Evolutionary conservation across 148 eudicot species (phyloP).

Genomic region (Heliosperma pusillum): DNA sequence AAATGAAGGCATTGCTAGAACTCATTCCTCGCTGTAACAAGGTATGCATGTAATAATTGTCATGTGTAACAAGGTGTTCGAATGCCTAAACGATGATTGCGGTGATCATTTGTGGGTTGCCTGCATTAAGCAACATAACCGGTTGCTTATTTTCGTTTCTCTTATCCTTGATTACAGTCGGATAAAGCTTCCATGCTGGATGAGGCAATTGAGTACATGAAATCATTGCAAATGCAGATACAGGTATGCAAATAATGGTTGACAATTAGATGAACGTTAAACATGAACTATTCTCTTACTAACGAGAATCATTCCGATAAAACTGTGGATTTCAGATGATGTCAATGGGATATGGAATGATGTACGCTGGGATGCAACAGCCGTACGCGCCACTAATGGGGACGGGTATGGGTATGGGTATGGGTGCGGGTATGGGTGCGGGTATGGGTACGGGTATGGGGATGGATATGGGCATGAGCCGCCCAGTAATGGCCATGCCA

Average conservation of each 20-base stretch:
- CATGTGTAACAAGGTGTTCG: not conserved
- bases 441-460: constrained; percentile 26
- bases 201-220: constrained; percentile 79
- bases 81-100: not conserved
- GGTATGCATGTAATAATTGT: not conserved
- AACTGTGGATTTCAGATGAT: constrained; percentile 50
- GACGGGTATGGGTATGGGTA: constrained; percentile 28
- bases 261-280: too few species aligned
- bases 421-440: too few species aligned
- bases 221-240: constrained; percentile 69
- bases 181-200: constrained; percentile 92
- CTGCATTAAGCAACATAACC: too few species aligned
- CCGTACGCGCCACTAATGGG: constrained; percentile 30
- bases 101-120: not conserved
- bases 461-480: constrained; percentile 21
- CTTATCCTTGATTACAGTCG: constrained; percentile 35
- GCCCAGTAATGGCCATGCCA: constrained; percentile 38
- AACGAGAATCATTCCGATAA: too few species aligned
- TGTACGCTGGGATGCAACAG: constrained; percentile 76
- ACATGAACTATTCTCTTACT: too few species aligned
- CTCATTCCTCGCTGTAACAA: constrained; percentile 84
- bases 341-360: constrained; percentile 82
- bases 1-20: constrained; percentile 79
- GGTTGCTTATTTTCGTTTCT: not conserved
- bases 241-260: constrained; percentile 42